Conservation (phyloP, 2,329 filamentous ascomycete species). For the Epichloe bromicola region DNA sequence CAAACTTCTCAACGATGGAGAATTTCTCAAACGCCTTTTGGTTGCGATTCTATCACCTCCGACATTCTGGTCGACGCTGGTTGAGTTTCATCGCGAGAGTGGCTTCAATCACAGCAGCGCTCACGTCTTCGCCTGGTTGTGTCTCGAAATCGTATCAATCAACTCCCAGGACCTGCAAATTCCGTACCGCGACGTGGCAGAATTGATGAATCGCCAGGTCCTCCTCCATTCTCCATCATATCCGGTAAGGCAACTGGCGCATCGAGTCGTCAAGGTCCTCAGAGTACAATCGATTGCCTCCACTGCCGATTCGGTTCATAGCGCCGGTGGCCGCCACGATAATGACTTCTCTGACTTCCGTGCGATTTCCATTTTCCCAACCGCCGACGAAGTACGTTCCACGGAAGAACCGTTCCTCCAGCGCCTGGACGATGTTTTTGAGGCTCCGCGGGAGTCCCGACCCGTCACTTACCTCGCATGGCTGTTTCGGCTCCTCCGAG, state of each 20-base stretch:
- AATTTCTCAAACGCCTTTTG: no score
- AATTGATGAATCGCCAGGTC: slow-evolving; percentile 12
- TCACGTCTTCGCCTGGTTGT: slow-evolving; percentile 8
- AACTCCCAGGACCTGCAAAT: background rate
- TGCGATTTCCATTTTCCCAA: slow-evolving; percentile 51
- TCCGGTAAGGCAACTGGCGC: slow-evolving; percentile 15
- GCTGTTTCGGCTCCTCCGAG: slow-evolving; percentile 56
- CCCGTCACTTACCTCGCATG: slow-evolving; percentile 48
- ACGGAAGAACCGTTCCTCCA: slow-evolving; percentile 41
- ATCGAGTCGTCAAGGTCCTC: slow-evolving; percentile 27
- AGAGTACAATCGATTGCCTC: slow-evolving; percentile 14
- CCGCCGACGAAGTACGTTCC: slow-evolving; percentile 48
- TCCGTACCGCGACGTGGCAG: background rate
- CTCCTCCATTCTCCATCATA: slow-evolving; percentile 14
- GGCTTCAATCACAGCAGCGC: no score
- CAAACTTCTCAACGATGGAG: no score
- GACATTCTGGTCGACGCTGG: no score
- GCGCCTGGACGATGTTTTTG: slow-evolving; percentile 33
- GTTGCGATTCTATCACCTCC: no score
- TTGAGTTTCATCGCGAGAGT: no score
- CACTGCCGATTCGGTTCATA: slow-evolving; percentile 3
- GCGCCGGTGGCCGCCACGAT: slow-evolving; percentile 57
- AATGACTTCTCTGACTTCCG: slow-evolving; percentile 55
- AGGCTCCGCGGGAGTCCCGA: slow-evolving; percentile 24
- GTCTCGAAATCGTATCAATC: slow-evolving; percentile 7